These are phyloP conservation scores for Sordariomycetes sp. DNA, from an alignment of 2,329 filamentous ascomycete genomes.

Conservation along the genomic window DNA sequence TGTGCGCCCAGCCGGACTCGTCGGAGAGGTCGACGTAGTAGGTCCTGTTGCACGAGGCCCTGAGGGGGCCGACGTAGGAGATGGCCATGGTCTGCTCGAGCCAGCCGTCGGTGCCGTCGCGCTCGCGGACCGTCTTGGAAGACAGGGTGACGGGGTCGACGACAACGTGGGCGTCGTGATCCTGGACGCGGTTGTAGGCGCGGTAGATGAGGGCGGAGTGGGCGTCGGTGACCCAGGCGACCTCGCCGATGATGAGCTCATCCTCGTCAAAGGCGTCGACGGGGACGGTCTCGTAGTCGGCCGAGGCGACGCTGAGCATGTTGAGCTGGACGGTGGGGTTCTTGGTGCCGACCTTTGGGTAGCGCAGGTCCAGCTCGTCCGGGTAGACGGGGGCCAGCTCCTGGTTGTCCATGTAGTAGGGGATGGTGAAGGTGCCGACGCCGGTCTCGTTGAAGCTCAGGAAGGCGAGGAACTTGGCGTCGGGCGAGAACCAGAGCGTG, in stretches of 20 bases:
- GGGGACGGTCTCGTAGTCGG: slow-evolving; percentile 32
- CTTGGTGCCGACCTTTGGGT: slow-evolving; percentile 59
- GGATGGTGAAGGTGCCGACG: slow-evolving; percentile 55
- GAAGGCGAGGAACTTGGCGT: slow-evolving; percentile 80
- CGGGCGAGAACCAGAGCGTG: slow-evolving; percentile 87
- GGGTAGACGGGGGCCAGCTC: slow-evolving; percentile 52
- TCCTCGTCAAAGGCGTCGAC: slow-evolving; percentile 50
- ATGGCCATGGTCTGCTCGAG: slow-evolving; percentile 51
- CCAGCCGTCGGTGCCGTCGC: slow-evolving; percentile 53
- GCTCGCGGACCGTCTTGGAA: slow-evolving; percentile 41
- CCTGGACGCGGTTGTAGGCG: slow-evolving; percentile 60
- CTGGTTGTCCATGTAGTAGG: slow-evolving; percentile 55
- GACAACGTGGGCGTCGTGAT: slow-evolving; percentile 51
- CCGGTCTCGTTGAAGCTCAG: slow-evolving; percentile 77
- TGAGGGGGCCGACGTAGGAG: slow-evolving; percentile 39
- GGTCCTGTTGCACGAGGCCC: slow-evolving; percentile 20
- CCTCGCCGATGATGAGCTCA: slow-evolving; percentile 57
- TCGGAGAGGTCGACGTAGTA: slow-evolving; percentile 63
- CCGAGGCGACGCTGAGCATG: slow-evolving; percentile 41
- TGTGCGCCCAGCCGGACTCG: slow-evolving; percentile 58
- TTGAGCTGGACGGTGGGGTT: slow-evolving; percentile 57
- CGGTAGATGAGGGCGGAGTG: slow-evolving; percentile 55
- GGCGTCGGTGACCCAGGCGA: slow-evolving; percentile 55
- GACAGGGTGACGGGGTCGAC: slow-evolving; percentile 41
- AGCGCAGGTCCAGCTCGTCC: slow-evolving; percentile 51